Evolutionary conservation across 768 basidiomycete genomes (phyloP).

Genomic region (Dioszegia crocea): DNA sequence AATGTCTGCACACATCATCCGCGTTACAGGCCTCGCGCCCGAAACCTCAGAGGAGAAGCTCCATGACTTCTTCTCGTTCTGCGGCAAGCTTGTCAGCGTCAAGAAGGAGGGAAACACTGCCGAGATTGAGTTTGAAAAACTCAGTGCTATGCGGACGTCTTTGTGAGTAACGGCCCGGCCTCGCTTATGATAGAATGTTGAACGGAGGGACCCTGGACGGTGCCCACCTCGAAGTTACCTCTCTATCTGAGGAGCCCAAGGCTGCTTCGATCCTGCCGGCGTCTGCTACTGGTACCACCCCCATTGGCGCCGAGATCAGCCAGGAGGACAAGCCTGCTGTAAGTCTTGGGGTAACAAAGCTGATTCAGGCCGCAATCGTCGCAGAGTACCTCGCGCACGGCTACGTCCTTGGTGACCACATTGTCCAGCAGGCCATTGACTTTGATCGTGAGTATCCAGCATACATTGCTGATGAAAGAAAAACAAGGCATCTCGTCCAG

Average conservation of each 20-base stretch:
- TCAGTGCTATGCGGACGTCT: constrained; percentile 31
- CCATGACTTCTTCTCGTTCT: constrained; percentile 64
- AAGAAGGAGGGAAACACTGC: constrained; percentile 54
- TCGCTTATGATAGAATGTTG: constrained; percentile 65
- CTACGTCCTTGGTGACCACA: constrained; percentile 71
- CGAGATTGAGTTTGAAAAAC: constrained; percentile 76
- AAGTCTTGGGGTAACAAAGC: neutral
- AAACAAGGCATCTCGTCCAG: constrained; percentile 82
- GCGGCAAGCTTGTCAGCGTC: constrained; percentile 63
- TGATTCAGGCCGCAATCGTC: constrained; percentile 58
- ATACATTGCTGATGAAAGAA: constrained; percentile 49
- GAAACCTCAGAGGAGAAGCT: constrained; percentile 66
- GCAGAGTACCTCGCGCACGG: constrained; percentile 93
- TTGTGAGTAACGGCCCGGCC: constrained; percentile 56
- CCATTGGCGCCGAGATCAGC: constrained; percentile 54
- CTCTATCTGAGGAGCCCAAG: constrained; percentile 56
- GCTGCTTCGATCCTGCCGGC: constrained; percentile 43
- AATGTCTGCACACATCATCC: constrained; percentile 39
- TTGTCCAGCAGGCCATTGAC: constrained; percentile 60
- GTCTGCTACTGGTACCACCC: constrained; percentile 39
- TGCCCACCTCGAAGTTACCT: constrained; percentile 64
- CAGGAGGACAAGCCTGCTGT: constrained; percentile 80
- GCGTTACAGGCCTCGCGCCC: constrained; percentile 65
- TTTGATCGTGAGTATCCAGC: constrained; percentile 48
- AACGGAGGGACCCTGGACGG: constrained; percentile 61